Base-by-base conservation (phyloP, 2,329 filamentous ascomycete species). In the Aspergillus jensenii region DNA sequence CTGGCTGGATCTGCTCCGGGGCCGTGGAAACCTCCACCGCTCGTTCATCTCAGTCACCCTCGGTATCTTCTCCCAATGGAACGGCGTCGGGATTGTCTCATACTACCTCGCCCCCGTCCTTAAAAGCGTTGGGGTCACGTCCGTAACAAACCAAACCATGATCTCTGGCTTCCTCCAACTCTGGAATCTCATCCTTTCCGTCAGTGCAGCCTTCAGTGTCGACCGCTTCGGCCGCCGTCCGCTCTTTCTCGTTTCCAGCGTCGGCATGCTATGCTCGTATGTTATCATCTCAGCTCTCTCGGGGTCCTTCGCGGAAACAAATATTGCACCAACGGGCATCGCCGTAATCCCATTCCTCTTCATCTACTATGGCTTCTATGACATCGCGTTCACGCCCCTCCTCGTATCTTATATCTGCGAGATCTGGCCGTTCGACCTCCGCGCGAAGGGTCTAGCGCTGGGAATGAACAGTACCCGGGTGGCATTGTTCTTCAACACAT, bases 361-460 rank as follows among this genome's bases (percentile, higher is more conserved):
- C 79, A 71, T 84, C 19, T 87, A 85, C 64, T 80, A 81, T 53
- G 76, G 84, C 65, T 84, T 82, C 64, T 86, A 86, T 71, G 82
- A 84, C 60, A 82, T 87, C 57, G 84, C 81, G 47, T 86, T 84
- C 71, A 84, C 82, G 0, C 82, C 83, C 48, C 76, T 87, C 43
- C 75, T 86, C 11, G 78, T 85, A 2, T 59, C 58, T 40, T 87
- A 87, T 62, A 79, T 82, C 1, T 78, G 85, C 7, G 84, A 87
- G 71, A 76, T 87, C 33, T 76, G 86, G 15, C 84, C 84, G 0
- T 87, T 84, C 73, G 77, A 80, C 74, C 85, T 60, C 25, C 82
- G 84, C 48, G 60, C 65, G 23, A 68, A 68, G 50, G 71, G 70
- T 1, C 43, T 71, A 0, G 67, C 67, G 2, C 58, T 69, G 8